Conservation (phyloP, 129 eudicot species). For the Saussurea involucrata region DNA sequence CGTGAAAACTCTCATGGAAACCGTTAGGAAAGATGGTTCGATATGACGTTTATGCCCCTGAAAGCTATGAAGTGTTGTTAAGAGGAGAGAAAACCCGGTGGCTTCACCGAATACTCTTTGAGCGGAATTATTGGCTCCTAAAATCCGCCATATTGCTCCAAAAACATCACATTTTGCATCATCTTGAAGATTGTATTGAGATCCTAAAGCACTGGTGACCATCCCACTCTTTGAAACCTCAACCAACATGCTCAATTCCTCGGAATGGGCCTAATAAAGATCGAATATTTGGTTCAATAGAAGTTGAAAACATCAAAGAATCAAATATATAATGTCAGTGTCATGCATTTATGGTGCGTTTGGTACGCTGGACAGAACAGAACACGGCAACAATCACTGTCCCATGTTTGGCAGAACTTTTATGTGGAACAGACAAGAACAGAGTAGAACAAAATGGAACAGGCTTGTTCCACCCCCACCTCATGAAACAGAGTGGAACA, state of each 20-base stretch:
- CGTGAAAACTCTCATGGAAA: conserved; percentile 58
- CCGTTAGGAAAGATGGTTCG: conserved; percentile 32
- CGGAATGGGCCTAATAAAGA: conserved; percentile 77
- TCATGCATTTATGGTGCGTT: too few relatives aligned
- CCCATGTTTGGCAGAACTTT: too few relatives aligned
- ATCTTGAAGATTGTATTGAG: conserved; percentile 67
- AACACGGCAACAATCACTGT: too few relatives aligned
- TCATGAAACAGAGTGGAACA: too few relatives aligned
- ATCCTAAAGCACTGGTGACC: conserved; percentile 89
- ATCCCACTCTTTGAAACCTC: conserved; percentile 93
- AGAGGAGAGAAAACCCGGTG: conserved; percentile 85
- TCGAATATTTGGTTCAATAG: neutral
- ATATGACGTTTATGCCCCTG: conserved; percentile 54
- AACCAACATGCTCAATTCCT: conserved; percentile 78
- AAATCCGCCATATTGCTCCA: conserved; percentile 90
- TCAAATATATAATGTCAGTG: neutral
- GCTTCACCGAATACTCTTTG: conserved; percentile 99
- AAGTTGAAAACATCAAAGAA: neutral
- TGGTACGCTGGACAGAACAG: too few relatives aligned
- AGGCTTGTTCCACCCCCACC: too few relatives aligned
- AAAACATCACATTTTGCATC: conserved; percentile 92
- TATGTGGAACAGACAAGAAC: too few relatives aligned
- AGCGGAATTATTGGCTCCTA: conserved; percentile 68
- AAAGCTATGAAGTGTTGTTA: conserved; percentile 81
- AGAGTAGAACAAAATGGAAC: too few relatives aligned